Evolutionary conservation across 495 filamentous ascomycete species (phyloP), one percentile per base, ranked within the genome.

Genomic region (Sordaria brevicollis): DNA sequence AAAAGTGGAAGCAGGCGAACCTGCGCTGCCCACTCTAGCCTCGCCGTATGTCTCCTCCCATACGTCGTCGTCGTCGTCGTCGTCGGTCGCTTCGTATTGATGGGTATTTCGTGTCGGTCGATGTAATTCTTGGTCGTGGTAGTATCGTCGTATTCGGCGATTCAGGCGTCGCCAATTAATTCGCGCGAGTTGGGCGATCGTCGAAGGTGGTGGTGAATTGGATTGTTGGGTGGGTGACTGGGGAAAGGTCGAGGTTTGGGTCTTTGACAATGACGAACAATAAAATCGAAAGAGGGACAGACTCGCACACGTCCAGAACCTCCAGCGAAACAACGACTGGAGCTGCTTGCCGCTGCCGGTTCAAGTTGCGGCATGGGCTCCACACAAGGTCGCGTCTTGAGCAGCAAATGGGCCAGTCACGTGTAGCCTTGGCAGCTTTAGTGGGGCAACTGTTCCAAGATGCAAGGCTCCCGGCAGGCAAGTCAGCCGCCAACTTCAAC

Each of bases 11-110:
- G 75, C 73, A 71, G 73, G 71, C 76, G 67, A 68, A 72, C 71
- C 76, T 75, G 75, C 71, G 69, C 71, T 71, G 70, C 71, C n/a
- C 73, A 71, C 72, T 71, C 70, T 73, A 76, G 49, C 49, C 31
- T 29, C 49, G 49, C 49, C 49, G 2, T 57, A 13, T 57, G 2
- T 57, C 49, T 57, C 11, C 25, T 57, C 25, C 49, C 49, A 57
- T 57, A 3, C 49, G 49, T n/a, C n/a, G n/a, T n/a, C n/a, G n/a
- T n/a, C n/a, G n/a, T n/a, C n/a, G n/a, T n/a, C n/a, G n/a, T n/a
- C n/a, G n/a, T 29, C 43, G 19, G 1, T 49, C 41, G 19, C 41
- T n/a, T 49, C 41, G 43, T 54, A 6, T 54, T 21, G 21, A 54
- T 54, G 10, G 21, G 43, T 41, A n/a, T 41, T n/a, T n/a, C 2